Conservation (phyloP, 495 filamentous ascomycete genomes). For the Aspergillus egyptiacus region DNA sequence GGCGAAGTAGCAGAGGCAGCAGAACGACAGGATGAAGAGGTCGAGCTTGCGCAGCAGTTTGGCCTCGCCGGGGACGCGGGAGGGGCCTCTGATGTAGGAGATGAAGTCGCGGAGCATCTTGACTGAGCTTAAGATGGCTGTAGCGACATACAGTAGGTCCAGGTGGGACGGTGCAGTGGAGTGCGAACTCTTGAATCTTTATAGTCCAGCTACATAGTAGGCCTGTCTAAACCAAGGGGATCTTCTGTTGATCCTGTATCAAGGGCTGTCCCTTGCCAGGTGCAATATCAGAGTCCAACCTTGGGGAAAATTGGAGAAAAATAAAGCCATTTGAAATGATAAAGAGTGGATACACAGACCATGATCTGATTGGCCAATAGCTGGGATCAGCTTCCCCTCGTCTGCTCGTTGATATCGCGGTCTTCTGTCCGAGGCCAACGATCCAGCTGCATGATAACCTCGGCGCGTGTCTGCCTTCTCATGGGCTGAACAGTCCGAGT, state of each 20-base stretch:
- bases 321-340: not conserved
- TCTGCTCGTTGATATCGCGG: not conserved
- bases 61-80: constrained; percentile 9
- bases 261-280: no score
- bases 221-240: no score
- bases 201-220: no score
- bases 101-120: constrained; percentile 2
- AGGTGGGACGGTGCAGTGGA: no score
- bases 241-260: no score
- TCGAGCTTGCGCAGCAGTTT: constrained; percentile 35
- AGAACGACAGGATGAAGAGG: constrained; percentile 61
- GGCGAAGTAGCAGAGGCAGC: constrained; percentile 54
- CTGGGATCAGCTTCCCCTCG: no score
- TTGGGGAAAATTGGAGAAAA: no score
- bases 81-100: constrained; percentile 8
- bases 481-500: not conserved
- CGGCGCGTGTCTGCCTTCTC: not conserved
- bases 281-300: no score
- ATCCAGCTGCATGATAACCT: not conserved
- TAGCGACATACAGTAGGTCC: no score
- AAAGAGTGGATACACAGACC: not conserved
- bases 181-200: not conserved
- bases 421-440: not conserved
- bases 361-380: no score
- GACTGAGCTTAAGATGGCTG: not conserved